phyloP scores from a whole-genome alignment of 2,329 filamentous ascomycete genomes.

The Blastomyces emzantsi region DNA sequence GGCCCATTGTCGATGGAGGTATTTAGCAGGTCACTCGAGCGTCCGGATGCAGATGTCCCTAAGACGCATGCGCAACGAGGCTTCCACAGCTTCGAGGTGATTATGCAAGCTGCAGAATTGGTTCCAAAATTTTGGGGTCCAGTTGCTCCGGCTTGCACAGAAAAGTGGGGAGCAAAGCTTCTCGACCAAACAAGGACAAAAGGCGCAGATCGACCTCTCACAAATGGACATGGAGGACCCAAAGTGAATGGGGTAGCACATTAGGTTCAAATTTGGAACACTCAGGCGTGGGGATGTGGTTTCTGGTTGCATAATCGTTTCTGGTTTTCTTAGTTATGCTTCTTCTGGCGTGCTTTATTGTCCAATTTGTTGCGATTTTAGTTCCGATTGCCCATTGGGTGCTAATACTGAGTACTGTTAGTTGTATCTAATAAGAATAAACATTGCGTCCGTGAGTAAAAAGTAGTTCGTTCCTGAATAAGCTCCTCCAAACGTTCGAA shows the following conservation, averaged over 20 bases:
- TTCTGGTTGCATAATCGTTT: background rate
- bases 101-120: slow-evolving; percentile 6
- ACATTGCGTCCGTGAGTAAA: background rate
- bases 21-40: slow-evolving; percentile 7
- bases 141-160: slow-evolving; percentile 3
- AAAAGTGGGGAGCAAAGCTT: slow-evolving; percentile 6
- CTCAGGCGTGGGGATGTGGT: background rate
- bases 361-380: background rate
- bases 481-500: background rate
- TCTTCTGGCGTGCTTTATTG: background rate
- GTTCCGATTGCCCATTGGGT: background rate
- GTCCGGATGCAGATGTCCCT: slow-evolving; percentile 1
- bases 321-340: background rate
- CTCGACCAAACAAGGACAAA: background rate
- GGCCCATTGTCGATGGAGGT: slow-evolving; percentile 7
- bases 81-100: slow-evolving; percentile 6
- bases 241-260: slow-evolving; percentile 1
- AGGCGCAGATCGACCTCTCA: slow-evolving; percentile 4
- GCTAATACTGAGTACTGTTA: background rate
- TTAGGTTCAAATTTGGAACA: background rate
- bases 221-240: slow-evolving; percentile 4
- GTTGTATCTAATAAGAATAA: background rate
- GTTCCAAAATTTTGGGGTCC: slow-evolving; percentile 6
- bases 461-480: background rate
- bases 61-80: slow-evolving; percentile 2